A percentile compares a stretch with the other conserved stretches of the same genome.
Evolutionary conservation across 1,284 basidiomycete genomes (phyloP).

Genomic region (Bondarzewia mesenterica): DNA sequence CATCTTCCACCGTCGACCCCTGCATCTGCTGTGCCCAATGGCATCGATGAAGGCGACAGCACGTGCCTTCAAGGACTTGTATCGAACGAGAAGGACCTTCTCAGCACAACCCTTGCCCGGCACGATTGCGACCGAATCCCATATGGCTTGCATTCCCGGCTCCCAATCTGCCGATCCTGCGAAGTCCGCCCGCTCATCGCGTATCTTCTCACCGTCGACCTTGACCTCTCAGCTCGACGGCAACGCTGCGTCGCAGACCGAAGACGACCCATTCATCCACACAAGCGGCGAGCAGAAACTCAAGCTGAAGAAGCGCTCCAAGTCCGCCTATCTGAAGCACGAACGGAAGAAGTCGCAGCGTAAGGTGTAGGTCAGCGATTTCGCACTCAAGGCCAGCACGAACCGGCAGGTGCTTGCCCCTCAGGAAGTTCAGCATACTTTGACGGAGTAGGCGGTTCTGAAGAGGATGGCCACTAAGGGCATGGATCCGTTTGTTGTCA

Average conservation of each 20-base stretch:
- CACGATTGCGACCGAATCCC: conserved; percentile 23
- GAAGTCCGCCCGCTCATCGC: conserved; percentile 45
- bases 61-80: conserved; percentile 35
- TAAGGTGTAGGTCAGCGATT: conserved; percentile 81
- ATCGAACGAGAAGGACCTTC: no score
- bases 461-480: conserved; percentile 80
- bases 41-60: conserved; percentile 17
- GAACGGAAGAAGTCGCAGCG: conserved; percentile 47
- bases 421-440: conserved; percentile 90
- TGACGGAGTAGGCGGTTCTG: conserved; percentile 91
- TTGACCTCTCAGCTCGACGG: conserved; percentile 23
- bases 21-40: conserved; percentile 6
- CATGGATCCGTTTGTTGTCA: conserved; percentile 88
- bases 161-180: conserved; percentile 75
- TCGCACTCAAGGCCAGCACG: conserved; percentile 95
- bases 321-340: conserved; percentile 41
- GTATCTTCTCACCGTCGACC: conserved; percentile 36
- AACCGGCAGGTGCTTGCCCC: conserved; percentile 94
- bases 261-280: conserved; percentile 56
- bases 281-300: conserved; percentile 33
- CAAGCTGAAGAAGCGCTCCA: conserved; percentile 15
- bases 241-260: conserved; percentile 34
- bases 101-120: no score
- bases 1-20: neutral
- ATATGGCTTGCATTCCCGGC: conserved; percentile 43